Percentiles rank a stretch among this genome's conserved stretches.
Evolutionary conservation across 805 yeast genomes (phyloP).

Genomic region (Metschnikowia gelsemii): DNA sequence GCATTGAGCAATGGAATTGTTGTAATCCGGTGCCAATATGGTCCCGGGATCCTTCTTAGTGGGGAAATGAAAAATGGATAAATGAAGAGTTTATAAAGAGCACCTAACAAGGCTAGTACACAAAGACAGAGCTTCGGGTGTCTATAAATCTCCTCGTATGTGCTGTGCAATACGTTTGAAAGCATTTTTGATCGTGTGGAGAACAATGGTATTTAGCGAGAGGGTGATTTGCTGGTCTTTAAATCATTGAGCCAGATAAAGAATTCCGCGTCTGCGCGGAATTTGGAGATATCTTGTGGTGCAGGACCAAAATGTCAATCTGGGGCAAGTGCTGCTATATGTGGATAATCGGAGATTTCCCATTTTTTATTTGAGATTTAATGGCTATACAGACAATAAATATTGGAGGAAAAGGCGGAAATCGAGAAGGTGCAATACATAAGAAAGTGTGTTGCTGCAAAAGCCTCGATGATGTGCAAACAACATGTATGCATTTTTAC

Average conservation of each 20-base stretch:
- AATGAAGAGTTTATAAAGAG: constrained; percentile 35
- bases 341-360: no score
- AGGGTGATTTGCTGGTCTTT: constrained; percentile 14
- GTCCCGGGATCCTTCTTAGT: constrained; percentile 56
- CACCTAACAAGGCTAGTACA: constrained; percentile 20
- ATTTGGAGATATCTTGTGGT: constrained; percentile 9
- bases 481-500: not conserved
- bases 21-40: constrained; percentile 49
- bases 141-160: not conserved
- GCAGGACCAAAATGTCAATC: constrained; percentile 3
- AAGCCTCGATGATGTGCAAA: not conserved
- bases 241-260: constrained; percentile 11
- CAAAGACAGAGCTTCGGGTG: constrained; percentile 5
- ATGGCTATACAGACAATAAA: no score
- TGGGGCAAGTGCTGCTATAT: not conserved
- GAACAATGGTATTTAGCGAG: constrained; percentile 5
- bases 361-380: no score
- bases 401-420: no score
- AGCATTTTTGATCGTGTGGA: constrained; percentile 11
- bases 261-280: constrained; percentile 15
- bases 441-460: no score
- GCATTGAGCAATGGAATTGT: constrained; percentile 32
- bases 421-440: no score
- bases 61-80: constrained; percentile 53
- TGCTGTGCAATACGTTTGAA: constrained; percentile 4